Conservation (phyloP, 345 rosid species). For the Bruguiera gymnorhiza region DNA sequence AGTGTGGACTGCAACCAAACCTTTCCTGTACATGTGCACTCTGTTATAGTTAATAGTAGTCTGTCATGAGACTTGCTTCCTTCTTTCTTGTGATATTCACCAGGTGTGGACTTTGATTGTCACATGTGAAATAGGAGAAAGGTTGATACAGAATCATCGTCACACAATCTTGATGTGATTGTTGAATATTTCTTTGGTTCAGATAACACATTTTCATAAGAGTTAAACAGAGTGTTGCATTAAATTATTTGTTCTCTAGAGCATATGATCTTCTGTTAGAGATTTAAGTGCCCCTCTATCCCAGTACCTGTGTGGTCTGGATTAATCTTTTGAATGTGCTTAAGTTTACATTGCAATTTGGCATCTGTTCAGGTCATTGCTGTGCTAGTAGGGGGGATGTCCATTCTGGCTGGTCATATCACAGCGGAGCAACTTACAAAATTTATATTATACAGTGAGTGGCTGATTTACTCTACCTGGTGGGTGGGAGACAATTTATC, state of each 20-base stretch:
- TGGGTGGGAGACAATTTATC: constrained; percentile 95
- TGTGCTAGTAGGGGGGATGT: constrained; percentile 85
- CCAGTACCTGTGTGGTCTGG: neutral
- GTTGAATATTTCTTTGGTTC: neutral
- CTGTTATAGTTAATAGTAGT: neutral
- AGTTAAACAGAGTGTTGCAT: neutral
- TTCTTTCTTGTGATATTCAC: no score
- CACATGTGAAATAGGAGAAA: neutral
- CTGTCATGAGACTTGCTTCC: neutral
- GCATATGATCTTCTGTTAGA: no score
- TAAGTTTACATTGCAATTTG: constrained; percentile 13
- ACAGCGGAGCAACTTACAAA: constrained; percentile 94
- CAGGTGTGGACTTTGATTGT: neutral
- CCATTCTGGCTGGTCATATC: constrained; percentile 75
- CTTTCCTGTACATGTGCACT: neutral
- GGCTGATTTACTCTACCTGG: constrained; percentile 97
- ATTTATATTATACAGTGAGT: constrained; percentile 89
- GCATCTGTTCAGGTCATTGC: constrained; percentile 62
- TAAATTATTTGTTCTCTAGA: neutral
- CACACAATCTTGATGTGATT: no score
- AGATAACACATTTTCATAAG: neutral
- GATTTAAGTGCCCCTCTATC: no score
- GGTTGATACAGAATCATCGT: no score
- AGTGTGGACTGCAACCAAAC: neutral
- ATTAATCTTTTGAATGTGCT: constrained; percentile 1